phyloP scores from a whole-genome alignment of 2,329 filamentous ascomycete species.

The Penicillium thymicola region DNA sequence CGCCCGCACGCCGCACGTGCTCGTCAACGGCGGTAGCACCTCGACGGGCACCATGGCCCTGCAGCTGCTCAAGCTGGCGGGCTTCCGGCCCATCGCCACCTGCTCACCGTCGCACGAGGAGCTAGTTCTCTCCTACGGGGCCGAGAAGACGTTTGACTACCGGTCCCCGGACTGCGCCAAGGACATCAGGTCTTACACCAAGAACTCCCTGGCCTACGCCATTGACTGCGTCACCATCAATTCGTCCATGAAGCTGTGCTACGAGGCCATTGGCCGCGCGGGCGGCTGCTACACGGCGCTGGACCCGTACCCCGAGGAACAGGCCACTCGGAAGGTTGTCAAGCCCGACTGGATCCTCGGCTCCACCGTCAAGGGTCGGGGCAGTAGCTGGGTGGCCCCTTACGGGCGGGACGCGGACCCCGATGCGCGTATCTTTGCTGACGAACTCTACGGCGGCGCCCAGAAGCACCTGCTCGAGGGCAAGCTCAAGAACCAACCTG shows the following conservation, averaged over 20 bases:
- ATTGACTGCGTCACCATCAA: slow-evolving; percentile 7
- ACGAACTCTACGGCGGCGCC: neutral
- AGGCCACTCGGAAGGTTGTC: neutral
- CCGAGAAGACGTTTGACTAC: slow-evolving; percentile 14
- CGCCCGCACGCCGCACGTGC: neutral
- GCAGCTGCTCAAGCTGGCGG: slow-evolving; percentile 1
- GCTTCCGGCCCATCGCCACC: slow-evolving; percentile 10
- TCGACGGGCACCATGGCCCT: neutral
- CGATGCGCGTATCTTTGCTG: neutral
- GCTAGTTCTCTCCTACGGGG: slow-evolving; percentile 6
- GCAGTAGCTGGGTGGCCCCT: neutral
- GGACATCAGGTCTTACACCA: slow-evolving; percentile 10
- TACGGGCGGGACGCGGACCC: neutral
- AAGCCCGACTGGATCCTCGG: neutral
- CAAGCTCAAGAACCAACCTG: neutral
- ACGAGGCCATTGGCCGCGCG: neutral
- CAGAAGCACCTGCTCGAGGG: neutral
- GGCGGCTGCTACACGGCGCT: slow-evolving; percentile 10
- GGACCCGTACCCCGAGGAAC: slow-evolving; percentile 6
- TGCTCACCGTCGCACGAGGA: slow-evolving; percentile 13
- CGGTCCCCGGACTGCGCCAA: neutral
- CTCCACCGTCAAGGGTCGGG: neutral
- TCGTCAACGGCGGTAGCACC: neutral
- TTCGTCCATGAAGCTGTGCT: slow-evolving; percentile 4
- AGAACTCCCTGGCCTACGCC: slow-evolving; percentile 1